Base-by-base conservation (phyloP, 164 flowering plant species). In the Akebia trifoliata region DNA sequence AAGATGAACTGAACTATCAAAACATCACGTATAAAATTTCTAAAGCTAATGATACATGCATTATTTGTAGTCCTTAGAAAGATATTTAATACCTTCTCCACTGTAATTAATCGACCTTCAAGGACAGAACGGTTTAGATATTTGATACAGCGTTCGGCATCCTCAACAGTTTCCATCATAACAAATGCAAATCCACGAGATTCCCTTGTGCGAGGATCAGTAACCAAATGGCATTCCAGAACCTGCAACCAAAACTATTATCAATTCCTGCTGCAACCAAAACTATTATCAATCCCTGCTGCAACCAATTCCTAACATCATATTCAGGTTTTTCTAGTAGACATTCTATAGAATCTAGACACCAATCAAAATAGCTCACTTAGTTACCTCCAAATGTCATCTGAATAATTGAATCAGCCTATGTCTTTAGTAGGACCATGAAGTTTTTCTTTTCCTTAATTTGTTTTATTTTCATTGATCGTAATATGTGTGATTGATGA, bases 111-210 rank as follows among this genome's bases (percentile, higher is more conserved):
- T 49, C 90, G 87, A 37, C 90, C 87, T 66, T 80, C 85, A 60
- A 84, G 78, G 37, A 82, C 90, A 3, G 87, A 75, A 10, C 71
- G 82, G 63, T 80, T 71, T 29, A 84, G 76, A 56, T 84, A 68
- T 61, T 82, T 82, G 50, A 84, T 54, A 49, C 90, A 84, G 54
- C 81, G 78, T 2, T 77, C 75, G 6, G 91, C 91, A 67, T 68
- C 87, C 56, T 74, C 75, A 62, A 26, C 40, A 8, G 72, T 77
- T 44, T 78, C 85, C 91, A 85, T 85, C 1, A 84, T 82, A 1
- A 85, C 72, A 69, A 85, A 85, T 18, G 73, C 86, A 75, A 82
- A 85, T 50, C 87, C 87, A 65, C 91, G 91, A 55, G 91, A 81
- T 49, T 77, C 84, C 56, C 65, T 72, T 46, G 78, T 62, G 31